Conservation (phyloP, 1,284 basidiomycete species). For the Apiotrichum porosum region DNA sequence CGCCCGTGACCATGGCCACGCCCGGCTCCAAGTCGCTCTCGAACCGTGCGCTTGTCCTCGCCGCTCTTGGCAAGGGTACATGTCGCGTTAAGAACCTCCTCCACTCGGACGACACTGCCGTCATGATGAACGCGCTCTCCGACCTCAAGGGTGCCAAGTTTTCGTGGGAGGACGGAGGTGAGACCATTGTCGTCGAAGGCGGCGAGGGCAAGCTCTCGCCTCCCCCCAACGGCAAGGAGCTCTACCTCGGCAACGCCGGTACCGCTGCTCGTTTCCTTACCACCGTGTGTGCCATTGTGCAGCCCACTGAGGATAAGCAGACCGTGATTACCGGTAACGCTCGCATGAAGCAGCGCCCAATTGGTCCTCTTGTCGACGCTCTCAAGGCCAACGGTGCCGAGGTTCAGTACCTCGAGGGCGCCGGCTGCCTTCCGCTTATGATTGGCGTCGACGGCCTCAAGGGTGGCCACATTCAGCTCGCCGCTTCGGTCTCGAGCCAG, state of each 20-base stretch:
- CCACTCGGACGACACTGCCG: slow-evolving; percentile 96
- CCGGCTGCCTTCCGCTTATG: slow-evolving; percentile 82
- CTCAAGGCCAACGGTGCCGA: slow-evolving; percentile 73
- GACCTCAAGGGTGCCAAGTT: slow-evolving; percentile 87
- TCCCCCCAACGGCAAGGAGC: slow-evolving; percentile 72
- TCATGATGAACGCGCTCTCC: slow-evolving; percentile 92
- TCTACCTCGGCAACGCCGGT: slow-evolving; percentile 96
- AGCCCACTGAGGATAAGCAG: slow-evolving; percentile 45
- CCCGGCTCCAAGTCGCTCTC: slow-evolving; percentile 97
- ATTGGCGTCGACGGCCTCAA: slow-evolving; percentile 79
- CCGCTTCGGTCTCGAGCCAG: slow-evolving; percentile 93
- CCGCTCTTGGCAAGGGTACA: slow-evolving; percentile 82
- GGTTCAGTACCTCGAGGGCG: slow-evolving; percentile 71
- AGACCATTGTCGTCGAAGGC: slow-evolving; percentile 87
- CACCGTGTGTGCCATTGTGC: slow-evolving; percentile 84
- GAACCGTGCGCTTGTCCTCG: slow-evolving; percentile 89
- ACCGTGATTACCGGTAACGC: slow-evolving; percentile 94
- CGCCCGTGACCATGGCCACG: slow-evolving; percentile 78
- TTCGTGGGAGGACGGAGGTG: slow-evolving; percentile 87
- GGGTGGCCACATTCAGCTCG: slow-evolving; percentile 78
- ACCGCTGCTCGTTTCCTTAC: slow-evolving; percentile 98
- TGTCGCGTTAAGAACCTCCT: slow-evolving; percentile 85
- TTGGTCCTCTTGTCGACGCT: slow-evolving; percentile 92
- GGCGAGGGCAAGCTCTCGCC: slow-evolving; percentile 75
- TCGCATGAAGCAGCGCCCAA: slow-evolving; percentile 94